Evolutionary conservation across 495 filamentous ascomycete species (phyloP), one percentile per base, ranked within the genome.

Genomic region (Penicillium mononematosum): DNA sequence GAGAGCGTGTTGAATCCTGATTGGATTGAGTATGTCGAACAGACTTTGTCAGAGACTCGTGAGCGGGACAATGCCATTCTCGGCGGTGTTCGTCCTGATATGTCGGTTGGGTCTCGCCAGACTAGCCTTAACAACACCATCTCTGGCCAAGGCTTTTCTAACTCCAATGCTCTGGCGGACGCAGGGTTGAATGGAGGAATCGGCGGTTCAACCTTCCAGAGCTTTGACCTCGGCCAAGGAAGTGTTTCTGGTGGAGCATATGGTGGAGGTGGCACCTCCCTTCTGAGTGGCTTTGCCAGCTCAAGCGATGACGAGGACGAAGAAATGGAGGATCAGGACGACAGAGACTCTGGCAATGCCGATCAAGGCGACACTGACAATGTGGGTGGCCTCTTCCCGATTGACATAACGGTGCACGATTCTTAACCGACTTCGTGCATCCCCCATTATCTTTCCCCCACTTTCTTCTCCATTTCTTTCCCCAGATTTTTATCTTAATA

Each of bases 21-120:
- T 50, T 99, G 94, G 94, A 88, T 93, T 50, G 87, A 91, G 50
- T 99, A 98, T 62, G 95, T 99, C 38, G 94, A 97, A 70, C 88
- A 92, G 44, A 92, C 91, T 0, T 80, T 99, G 20, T 90, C 93
- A 1, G 94, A 96, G 70, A 99, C 94, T 0, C 76, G 95, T 19
- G 93, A 98, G 72, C 88, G 94, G 42, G 94, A 99, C 63, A 99
- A 99, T 71, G 94, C 94, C 9, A 95, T 99, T 47, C 86, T 99
- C n/a, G 94, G 94, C 41, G 94, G 94, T 11, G 91, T 98, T 5
- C 85, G 93, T 41, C 94, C 94, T 2, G 94, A 97, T 58, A 86
- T 94, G 70, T 85, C 87, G 38, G 78, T 90, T 64, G 81, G 83
- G 29, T 74, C 85, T 58, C 81, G 89, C 50, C 85, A 89, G 62